These are phyloP conservation scores for Calcarisporium arbuscula DNA, from an alignment of 2,329 filamentous ascomycete species.

Conservation along the genomic window DNA sequence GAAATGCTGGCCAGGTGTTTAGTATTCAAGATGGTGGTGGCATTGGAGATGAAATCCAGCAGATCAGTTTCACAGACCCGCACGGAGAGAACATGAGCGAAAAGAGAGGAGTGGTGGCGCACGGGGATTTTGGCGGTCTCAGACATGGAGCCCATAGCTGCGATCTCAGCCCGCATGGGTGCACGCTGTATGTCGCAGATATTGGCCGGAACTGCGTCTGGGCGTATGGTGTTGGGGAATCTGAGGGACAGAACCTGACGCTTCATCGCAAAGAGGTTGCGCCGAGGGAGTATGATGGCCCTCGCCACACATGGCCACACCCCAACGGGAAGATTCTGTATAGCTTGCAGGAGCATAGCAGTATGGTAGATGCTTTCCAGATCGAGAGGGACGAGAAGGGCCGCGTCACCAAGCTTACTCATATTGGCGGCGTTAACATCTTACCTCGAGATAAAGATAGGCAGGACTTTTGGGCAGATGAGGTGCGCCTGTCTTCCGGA, in stretches of 20 bases:
- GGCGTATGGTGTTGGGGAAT: conserved; percentile 9
- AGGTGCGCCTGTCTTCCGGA: conserved; percentile 12
- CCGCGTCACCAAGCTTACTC: conserved; percentile 6
- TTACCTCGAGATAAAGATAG: conserved; percentile 3
- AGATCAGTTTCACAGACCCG: conserved; percentile 11
- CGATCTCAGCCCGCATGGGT: conserved; percentile 12
- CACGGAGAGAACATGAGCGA: conserved; percentile 9
- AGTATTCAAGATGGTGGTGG: conserved; percentile 5
- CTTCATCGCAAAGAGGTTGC: conserved; percentile 7
- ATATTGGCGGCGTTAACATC: conserved; percentile 9
- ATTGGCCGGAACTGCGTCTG: conserved; percentile 14
- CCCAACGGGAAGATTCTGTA: conserved; percentile 13
- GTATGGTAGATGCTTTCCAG: conserved; percentile 13
- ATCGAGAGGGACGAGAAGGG: conserved; percentile 3
- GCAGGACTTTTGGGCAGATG: conserved; percentile 12
- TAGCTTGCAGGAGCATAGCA: conserved; percentile 15
- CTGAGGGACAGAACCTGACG: not conserved
- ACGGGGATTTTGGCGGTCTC: conserved; percentile 13
- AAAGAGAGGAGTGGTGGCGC: conserved; percentile 9
- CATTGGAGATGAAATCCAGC: conserved; percentile 10
- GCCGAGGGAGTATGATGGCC: conserved; percentile 10
- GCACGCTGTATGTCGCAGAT: conserved; percentile 12
- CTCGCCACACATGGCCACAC: conserved; percentile 14
- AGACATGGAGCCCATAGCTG: conserved; percentile 12
- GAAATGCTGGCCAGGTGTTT: conserved; percentile 4